phyloP scores from a whole-genome alignment of 1,284 basidiomycete species.

The Trametes sp. region DNA sequence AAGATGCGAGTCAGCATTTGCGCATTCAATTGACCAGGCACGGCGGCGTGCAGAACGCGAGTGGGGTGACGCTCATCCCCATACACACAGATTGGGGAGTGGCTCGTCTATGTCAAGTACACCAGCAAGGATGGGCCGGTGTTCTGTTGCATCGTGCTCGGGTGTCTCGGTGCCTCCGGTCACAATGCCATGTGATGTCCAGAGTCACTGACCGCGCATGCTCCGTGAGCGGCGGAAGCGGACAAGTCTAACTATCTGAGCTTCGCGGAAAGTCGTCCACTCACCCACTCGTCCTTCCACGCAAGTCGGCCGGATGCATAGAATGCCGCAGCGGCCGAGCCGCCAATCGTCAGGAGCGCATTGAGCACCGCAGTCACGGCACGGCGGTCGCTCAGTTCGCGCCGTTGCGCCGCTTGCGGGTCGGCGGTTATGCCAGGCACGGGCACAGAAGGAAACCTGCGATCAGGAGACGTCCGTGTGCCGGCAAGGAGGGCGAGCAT shows the following conservation, averaged over 20 bases:
- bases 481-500: constrained; percentile 83
- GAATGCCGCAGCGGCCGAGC: constrained; percentile 72
- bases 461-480: constrained; percentile 73
- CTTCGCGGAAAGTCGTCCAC: constrained; percentile 32
- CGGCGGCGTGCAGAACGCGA: too few relatives aligned
- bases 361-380: constrained; percentile 75
- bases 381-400: constrained; percentile 61
- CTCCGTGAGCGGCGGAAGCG: neutral
- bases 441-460: constrained; percentile 57
- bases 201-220: neutral
- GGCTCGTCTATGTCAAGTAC: too few relatives aligned
- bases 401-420: constrained; percentile 46
- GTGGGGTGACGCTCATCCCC: too few relatives aligned
- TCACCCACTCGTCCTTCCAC: constrained; percentile 78
- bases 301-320: constrained; percentile 70
- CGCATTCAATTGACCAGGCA: neutral
- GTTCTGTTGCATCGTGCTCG: too few relatives aligned
- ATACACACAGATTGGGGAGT: too few relatives aligned
- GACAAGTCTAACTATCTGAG: neutral
- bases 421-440: constrained; percentile 52
- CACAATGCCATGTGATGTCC: too few relatives aligned
- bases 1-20: neutral
- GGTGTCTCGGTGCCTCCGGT: too few relatives aligned
- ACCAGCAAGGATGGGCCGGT: too few relatives aligned
- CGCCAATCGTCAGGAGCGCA: constrained; percentile 70